Conservation (phyloP, 169 alveolate genomes). For the Cyclospora cayetanensis region DNA sequence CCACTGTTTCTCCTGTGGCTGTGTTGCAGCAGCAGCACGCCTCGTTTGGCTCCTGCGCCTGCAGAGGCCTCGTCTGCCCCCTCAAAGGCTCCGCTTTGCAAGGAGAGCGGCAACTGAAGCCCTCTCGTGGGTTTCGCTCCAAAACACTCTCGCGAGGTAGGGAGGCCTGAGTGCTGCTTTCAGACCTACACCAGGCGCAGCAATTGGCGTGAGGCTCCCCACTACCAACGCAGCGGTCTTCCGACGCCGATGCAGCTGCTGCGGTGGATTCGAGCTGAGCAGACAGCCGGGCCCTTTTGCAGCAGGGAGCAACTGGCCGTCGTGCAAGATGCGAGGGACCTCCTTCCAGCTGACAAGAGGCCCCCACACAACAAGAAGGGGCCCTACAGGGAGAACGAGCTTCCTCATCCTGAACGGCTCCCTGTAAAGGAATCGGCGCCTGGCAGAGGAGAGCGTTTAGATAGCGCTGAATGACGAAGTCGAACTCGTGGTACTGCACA, state of each 20-base stretch:
- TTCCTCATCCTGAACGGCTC: not conserved
- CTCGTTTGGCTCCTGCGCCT: not conserved
- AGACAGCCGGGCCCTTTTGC: not conserved
- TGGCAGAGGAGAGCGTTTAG: constrained; percentile 31
- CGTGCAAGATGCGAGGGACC: not conserved
- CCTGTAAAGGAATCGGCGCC: constrained; percentile 15
- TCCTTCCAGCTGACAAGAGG: not conserved
- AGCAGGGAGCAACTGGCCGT: constrained; percentile 29
- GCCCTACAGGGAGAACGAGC: not conserved
- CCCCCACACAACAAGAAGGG: not conserved
- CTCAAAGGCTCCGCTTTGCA: not conserved
- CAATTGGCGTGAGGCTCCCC: not conserved
- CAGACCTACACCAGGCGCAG: constrained; percentile 9
- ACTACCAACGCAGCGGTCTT: not conserved
- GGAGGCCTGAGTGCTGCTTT: not conserved
- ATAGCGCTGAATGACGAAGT: constrained; percentile 56
- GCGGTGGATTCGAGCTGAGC: not conserved
- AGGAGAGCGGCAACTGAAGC: not conserved
- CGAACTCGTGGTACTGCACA: constrained; percentile 59
- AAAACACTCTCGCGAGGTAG: not conserved
- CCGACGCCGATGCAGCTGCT: not conserved
- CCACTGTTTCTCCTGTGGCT: not conserved
- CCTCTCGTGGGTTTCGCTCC: not conserved
- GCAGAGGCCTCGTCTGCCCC: not conserved
- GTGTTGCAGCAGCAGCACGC: not conserved